Evolutionary conservation across 164 flowering plant species (phyloP), one percentile per base, ranked within the genome.

Genomic region (Nymphaea thermarum): DNA sequence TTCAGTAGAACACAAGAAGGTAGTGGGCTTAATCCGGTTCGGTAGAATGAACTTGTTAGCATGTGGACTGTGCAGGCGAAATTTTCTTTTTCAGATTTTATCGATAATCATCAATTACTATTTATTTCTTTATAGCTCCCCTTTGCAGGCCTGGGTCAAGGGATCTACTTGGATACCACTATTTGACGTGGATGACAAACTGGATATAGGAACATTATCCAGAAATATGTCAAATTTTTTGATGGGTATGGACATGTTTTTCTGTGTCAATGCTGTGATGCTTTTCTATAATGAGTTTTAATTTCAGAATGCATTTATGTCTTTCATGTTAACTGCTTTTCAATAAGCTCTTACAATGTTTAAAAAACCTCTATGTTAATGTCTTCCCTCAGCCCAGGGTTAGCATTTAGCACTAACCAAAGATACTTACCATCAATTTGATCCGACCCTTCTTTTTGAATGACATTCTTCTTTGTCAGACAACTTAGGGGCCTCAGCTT

Each of bases 141-240:
- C 16, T 61, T 68, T 75, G 64, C 74, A 94, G 99, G 99, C 96
- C 74, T 87, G 97, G 89, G 97, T 91, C 18, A 94, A 86, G 80
- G 93, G 92, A 67, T 94, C 97, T 25, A 77, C 81, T 4, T 94
- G 99, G 99, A 82, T 91, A 72, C 97, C 99, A 15, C 82, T 94
- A 41, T 91, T 91, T 75, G 96, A 94, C 63, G 84, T 79, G 71
- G 96, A 91, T 75, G 69, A 71, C 61, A 75, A 66, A 43, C 63
- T 90, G 63, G 96, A 91, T 74, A 72, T 74, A 67, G 96, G 96
- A 75, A 73, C 79, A 45, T 61, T 84, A 70, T 82, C 96, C 42
- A 82, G 71, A 79, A 94, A 88, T 82, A 75, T 83, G 70, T 77
- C 91, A 66, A 84, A 70, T 72, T 94, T 89, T 73, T 71, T 80